Percentiles rank a stretch among this genome's conserved stretches.
phyloP scores from a whole-genome alignment of 2,329 filamentous ascomycete genomes.

The Colletotrichum magnum region DNA sequence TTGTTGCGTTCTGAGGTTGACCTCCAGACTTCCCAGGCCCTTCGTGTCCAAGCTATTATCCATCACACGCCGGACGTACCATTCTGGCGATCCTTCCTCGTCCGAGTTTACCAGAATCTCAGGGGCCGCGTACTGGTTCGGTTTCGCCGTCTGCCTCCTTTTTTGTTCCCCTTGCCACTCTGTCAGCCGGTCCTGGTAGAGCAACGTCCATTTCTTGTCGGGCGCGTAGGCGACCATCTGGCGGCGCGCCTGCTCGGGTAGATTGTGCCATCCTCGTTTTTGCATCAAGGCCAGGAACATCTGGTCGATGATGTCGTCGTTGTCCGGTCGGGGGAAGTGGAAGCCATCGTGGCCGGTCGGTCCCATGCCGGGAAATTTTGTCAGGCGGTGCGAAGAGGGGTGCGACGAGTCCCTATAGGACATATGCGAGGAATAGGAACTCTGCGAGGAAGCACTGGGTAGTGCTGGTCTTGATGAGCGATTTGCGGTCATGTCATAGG shows the following conservation, averaged over 20 bases:
- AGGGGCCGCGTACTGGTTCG: slow-evolving; percentile 74
- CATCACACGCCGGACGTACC: slow-evolving; percentile 98
- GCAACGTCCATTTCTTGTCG: slow-evolving; percentile 96
- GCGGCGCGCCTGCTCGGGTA: slow-evolving; percentile 92
- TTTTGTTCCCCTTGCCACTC: slow-evolving; percentile 97
- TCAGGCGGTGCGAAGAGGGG: slow-evolving; percentile 70
- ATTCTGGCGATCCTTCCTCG: slow-evolving; percentile 96
- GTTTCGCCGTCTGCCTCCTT: slow-evolving; percentile 80
- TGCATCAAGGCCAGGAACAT: slow-evolving; percentile 97
- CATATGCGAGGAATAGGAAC: slow-evolving; percentile 63
- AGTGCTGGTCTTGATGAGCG: slow-evolving; percentile 68
- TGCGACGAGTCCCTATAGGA: slow-evolving; percentile 51
- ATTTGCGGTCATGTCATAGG: slow-evolving; percentile 56
- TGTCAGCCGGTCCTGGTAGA: slow-evolving; percentile 93
- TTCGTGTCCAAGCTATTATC: slow-evolving; percentile 94
- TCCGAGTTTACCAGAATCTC: slow-evolving; percentile 85
- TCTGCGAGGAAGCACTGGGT: slow-evolving; percentile 70
- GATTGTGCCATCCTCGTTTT: slow-evolving; percentile 96
- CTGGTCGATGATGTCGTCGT: slow-evolving; percentile 88
- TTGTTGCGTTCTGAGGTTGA: slow-evolving; percentile 94
- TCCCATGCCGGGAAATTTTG: slow-evolving; percentile 62
- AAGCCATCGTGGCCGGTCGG: slow-evolving; percentile 63
- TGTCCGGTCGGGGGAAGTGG: slow-evolving; percentile 79
- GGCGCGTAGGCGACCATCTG: slow-evolving; percentile 98
- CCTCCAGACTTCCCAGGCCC: slow-evolving; percentile 91